Evolutionary conservation across 352 stramenopile genomes (phyloP).

Genomic region (Globisporangium rhizosaccharum): DNA sequence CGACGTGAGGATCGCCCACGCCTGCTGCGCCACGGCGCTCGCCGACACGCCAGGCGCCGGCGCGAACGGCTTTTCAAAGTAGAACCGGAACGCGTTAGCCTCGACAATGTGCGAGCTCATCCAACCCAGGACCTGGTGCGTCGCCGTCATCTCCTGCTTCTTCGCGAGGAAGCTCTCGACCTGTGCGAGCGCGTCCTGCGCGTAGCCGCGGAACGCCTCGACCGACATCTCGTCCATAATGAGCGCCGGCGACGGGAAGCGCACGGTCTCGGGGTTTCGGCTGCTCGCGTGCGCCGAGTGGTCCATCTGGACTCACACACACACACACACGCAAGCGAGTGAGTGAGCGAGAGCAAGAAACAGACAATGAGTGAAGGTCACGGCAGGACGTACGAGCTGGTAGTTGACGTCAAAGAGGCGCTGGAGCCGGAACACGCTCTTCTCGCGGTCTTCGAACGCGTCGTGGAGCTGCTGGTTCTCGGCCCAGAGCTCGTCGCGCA

Average conservation of each 20-base stretch:
- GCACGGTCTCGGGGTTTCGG: constrained; percentile 22
- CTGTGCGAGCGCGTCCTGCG: constrained; percentile 32
- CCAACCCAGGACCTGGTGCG: constrained; percentile 42
- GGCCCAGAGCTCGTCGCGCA: constrained; percentile 44
- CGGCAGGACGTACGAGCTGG: constrained; percentile 23
- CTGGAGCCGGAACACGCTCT: constrained; percentile 44
- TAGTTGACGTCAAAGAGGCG: constrained; percentile 56
- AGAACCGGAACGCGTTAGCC: constrained; percentile 44
- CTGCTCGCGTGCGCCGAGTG: constrained; percentile 33
- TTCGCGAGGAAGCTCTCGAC: constrained; percentile 37
- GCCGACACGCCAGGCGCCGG: constrained; percentile 16
- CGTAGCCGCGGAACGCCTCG: constrained; percentile 39
- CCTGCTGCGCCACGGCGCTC: constrained; percentile 23
- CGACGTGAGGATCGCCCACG: constrained; percentile 43
- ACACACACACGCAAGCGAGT: neutral
- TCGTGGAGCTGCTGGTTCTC: constrained; percentile 51
- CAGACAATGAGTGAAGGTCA: neutral
- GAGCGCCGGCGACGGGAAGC: constrained; percentile 31
- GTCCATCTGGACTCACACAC: constrained; percentile 24
- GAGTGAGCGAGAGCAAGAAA: neutral
- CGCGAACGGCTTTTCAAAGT: constrained; percentile 46
- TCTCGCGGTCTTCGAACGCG: constrained; percentile 48
- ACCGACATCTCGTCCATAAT: constrained; percentile 62
- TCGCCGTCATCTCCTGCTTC: constrained; percentile 41
- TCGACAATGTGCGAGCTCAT: constrained; percentile 44